Conservation (phyloP, 192 early-diverging fungal genomes). For the Coemansia guatemalensis region DNA sequence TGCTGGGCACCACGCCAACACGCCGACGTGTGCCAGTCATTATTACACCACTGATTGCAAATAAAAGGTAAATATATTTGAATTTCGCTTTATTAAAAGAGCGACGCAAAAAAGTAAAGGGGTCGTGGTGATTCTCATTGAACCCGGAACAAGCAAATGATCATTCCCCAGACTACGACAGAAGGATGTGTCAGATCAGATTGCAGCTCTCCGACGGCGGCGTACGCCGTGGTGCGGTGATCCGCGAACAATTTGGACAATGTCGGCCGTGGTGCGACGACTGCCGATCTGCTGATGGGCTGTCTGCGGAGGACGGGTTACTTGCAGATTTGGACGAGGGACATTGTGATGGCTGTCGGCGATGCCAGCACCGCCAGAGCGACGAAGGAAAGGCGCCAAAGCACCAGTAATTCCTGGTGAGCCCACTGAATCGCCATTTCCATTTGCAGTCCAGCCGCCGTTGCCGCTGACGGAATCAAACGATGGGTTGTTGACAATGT, state of each 20-base stretch:
- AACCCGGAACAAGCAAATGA: too few species aligned
- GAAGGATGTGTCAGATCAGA: too few species aligned
- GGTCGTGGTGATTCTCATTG: too few species aligned
- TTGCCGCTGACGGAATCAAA: slow-evolving; percentile 33
- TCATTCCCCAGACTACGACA: too few species aligned
- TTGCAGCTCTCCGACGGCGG: too few species aligned
- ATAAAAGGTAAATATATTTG: slow-evolving; percentile 4
- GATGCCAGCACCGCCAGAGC: slow-evolving; percentile 27
- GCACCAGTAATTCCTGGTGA: not conserved
- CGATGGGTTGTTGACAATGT: slow-evolving; percentile 51
- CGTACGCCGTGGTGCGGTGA: too few species aligned
- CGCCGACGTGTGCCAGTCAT: slow-evolving; percentile 37
- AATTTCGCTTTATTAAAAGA: too few species aligned
- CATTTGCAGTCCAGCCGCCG: slow-evolving; percentile 51
- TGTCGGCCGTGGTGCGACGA: too few species aligned
- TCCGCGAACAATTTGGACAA: too few species aligned
- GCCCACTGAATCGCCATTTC: slow-evolving; percentile 38
- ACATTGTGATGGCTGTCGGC: slow-evolving; percentile 30
- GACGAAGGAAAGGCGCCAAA: slow-evolving; percentile 17
- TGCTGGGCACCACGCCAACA: slow-evolving; percentile 32
- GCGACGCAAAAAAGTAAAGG: not conserved
- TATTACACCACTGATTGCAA: not conserved
- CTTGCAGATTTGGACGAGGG: too few species aligned
- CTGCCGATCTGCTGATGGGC: too few species aligned
- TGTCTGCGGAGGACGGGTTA: too few species aligned